phyloP scores from a whole-genome alignment of 2,329 filamentous ascomycete species.

The Penicillium corylophilum region DNA sequence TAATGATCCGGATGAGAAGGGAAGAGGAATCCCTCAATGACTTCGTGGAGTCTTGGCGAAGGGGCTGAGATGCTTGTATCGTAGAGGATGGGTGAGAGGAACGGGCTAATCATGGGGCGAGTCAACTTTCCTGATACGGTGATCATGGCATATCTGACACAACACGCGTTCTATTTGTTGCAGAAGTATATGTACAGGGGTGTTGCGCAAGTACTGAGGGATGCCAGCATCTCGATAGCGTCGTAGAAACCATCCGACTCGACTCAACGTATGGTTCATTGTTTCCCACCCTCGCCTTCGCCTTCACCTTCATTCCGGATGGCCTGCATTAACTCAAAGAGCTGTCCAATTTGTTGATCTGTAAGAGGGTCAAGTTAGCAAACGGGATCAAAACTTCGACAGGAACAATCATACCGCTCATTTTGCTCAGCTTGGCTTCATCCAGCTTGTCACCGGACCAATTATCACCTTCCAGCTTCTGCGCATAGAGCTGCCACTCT shows the following conservation, averaged over 20 bases:
- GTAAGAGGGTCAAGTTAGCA: slow-evolving; percentile 6
- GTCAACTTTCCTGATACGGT: neutral
- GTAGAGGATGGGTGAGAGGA: neutral
- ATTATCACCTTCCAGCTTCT: slow-evolving; percentile 80
- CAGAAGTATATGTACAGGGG: slow-evolving; percentile 15
- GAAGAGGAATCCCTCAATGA: neutral
- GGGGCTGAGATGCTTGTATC: neutral
- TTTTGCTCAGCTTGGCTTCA: slow-evolving; percentile 78
- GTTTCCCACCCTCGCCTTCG: slow-evolving; percentile 32
- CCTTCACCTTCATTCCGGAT: slow-evolving; percentile 56
- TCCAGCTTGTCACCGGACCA: slow-evolving; percentile 88
- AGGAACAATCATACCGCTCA: slow-evolving; percentile 70
- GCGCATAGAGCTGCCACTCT: slow-evolving; percentile 94
- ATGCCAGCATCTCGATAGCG: slow-evolving; percentile 18
- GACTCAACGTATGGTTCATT: slow-evolving; percentile 1
- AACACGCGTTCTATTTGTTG: neutral
- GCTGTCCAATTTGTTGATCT: slow-evolving; percentile 91
- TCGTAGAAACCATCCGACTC: neutral
- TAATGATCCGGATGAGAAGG: neutral
- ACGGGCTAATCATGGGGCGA: neutral
- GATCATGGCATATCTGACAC: neutral
- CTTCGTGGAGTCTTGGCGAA: neutral
- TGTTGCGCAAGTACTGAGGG: slow-evolving; percentile 8
- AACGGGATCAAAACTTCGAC: neutral
- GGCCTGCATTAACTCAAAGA: slow-evolving; percentile 90